phyloP scores from a whole-genome alignment of 768 basidiomycete genomes.

The Pisolithus albus region DNA sequence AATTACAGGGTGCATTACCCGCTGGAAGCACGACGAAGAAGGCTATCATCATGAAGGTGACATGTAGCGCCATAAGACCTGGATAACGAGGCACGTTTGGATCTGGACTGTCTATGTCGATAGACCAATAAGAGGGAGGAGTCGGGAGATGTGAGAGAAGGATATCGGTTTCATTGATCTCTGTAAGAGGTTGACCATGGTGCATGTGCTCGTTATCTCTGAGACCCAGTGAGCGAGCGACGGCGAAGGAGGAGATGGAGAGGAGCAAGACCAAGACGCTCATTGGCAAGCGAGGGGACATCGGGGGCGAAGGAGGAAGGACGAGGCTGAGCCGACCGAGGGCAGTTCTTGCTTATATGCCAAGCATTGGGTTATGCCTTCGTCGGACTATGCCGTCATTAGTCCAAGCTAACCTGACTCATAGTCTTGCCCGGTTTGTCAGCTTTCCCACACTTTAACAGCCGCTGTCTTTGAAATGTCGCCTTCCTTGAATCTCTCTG shows the following conservation, averaged over 20 bases:
- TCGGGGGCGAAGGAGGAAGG: neutral
- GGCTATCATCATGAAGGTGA: constrained; percentile 65
- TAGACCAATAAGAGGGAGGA: constrained; percentile 76
- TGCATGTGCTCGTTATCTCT: constrained; percentile 36
- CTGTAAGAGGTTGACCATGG: constrained; percentile 42
- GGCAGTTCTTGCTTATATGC: neutral
- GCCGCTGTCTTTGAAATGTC: no score
- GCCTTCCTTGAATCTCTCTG: no score
- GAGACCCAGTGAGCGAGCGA: constrained; percentile 15
- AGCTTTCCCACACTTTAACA: neutral
- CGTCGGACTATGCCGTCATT: neutral
- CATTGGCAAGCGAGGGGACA: neutral
- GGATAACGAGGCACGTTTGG: constrained; percentile 44
- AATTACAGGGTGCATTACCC: constrained; percentile 37
- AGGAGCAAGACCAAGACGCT: neutral
- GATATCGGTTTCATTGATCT: constrained; percentile 75
- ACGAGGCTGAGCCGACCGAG: neutral
- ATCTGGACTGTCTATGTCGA: constrained; percentile 59
- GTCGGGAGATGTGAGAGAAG: constrained; percentile 58
- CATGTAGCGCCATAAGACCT: constrained; percentile 69
- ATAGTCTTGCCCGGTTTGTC: neutral
- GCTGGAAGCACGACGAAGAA: constrained; percentile 81
- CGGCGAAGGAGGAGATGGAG: constrained; percentile 2
- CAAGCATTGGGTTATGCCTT: neutral
- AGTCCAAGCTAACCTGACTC: no score